These are phyloP conservation scores for Yamadazyma diddensiae DNA, from an alignment of 1,139 yeast genomes.

Conservation along the genomic window DNA sequence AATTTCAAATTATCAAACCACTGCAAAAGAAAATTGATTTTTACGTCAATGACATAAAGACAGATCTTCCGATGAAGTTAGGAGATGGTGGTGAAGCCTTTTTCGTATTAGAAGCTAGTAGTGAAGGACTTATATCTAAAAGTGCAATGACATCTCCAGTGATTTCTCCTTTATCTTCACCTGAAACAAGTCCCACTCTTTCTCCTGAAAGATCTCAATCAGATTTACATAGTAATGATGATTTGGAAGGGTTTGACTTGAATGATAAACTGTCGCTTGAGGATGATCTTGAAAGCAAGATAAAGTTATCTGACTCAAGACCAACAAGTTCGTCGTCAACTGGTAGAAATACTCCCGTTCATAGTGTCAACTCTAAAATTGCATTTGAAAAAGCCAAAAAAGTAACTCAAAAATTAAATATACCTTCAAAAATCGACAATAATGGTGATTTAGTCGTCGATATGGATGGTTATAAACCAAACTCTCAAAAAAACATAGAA, in stretches of 20 bases:
- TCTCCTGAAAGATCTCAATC: slow-evolving; percentile 14
- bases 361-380: slow-evolving; percentile 29
- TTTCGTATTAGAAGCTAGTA: slow-evolving; percentile 86
- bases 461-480: slow-evolving; percentile 95
- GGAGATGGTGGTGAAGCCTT: slow-evolving; percentile 99
- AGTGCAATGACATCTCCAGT: slow-evolving; percentile 91
- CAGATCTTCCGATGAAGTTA: slow-evolving; percentile 89
- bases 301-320: slow-evolving; percentile 22
- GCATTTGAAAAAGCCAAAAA: slow-evolving; percentile 66
- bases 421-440: slow-evolving; percentile 84
- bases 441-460: slow-evolving; percentile 91
- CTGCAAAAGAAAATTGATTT: slow-evolving; percentile 92
- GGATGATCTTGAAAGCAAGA: slow-evolving; percentile 27
- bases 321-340: slow-evolving; percentile 16
- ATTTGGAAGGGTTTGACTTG: slow-evolving; percentile 35
- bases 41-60: slow-evolving; percentile 75
- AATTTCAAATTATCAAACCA: slow-evolving; percentile 89
- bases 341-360: slow-evolving; percentile 21
- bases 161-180: slow-evolving; percentile 73
- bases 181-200: slow-evolving; percentile 43
- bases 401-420: slow-evolving; percentile 70
- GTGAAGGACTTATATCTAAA: slow-evolving; percentile 58
- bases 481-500: slow-evolving; percentile 64
- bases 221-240: slow-evolving; percentile 24
- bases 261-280: slow-evolving; percentile 14